Evolutionary conservation across 2,329 filamentous ascomycete species (phyloP), one percentile per base, ranked within the genome.

Genomic region (Claviceps cyperi): DNA sequence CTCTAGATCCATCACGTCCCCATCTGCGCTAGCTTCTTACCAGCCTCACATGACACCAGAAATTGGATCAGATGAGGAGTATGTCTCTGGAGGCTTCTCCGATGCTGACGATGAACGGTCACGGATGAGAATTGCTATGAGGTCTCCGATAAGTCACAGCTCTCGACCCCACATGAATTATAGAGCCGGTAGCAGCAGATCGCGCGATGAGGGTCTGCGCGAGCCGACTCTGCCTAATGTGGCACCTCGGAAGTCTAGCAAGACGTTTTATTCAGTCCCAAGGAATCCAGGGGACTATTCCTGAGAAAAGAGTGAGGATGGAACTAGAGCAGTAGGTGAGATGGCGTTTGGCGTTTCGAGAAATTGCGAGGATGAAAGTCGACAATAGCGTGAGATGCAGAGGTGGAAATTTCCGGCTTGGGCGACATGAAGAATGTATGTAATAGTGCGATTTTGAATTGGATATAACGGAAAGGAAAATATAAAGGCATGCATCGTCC

Each of bases 1-100:
- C 62, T 77, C 80, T 5, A 81, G 91, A 17, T 94, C 88, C 13
- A 78, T 94, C 48, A 96, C 91, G 0, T 94, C 87, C 0, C 90
- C 91, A 1, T 78, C 79, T 7, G 71, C 76, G 5, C 71, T 78
- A 11, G 66, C 74, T 5, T 74, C 73, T 7, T 75, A 77, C 57
- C 72, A 80, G 54, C 64, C 71, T 11, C 73, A 73, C 36, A 71
- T 78, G 50, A 73, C n/a, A 22, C 50, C 72, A 38, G 80, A 85
- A 13, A 74, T 86, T 46, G 71, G 81, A 2, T 87, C 84, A 0
- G 84, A 94, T 51, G 88, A 94, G 51, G 89, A 95, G 56, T 72
- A 76, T 43, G 71, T 73, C 1, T 82, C 86, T 41, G 86, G 85
- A 48, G 75, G 84, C 0, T 83, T 91, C 57, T 94, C 87, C 0